These are phyloP conservation scores for Seiridium cupressi DNA, from an alignment of 2,329 filamentous ascomycete genomes.

Conservation along the genomic window DNA sequence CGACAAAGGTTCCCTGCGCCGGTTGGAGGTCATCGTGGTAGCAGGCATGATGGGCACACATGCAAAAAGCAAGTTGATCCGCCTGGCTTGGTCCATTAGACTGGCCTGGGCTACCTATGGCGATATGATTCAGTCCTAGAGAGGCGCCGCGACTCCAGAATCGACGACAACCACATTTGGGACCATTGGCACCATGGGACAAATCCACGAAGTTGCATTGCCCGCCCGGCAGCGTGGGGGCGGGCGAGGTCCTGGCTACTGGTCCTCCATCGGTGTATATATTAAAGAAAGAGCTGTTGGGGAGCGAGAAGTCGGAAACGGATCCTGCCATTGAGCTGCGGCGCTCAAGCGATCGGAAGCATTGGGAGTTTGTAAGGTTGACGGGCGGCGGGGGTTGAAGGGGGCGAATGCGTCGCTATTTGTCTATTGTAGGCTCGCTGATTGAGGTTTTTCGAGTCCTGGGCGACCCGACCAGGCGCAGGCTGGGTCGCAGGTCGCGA, in stretches of 20 bases:
- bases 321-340: constrained; percentile 50
- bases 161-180: constrained; percentile 58
- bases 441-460: constrained; percentile 10
- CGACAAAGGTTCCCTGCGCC: constrained; percentile 21
- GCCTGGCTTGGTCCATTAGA: constrained; percentile 17
- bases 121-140: constrained; percentile 25
- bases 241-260: constrained; percentile 23
- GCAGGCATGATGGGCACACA: constrained; percentile 63
- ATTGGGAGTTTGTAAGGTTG: constrained; percentile 19
- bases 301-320: constrained; percentile 43
- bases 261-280: constrained; percentile 49
- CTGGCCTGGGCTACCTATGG: constrained; percentile 20
- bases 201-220: constrained; percentile 59
- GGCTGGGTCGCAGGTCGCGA: constrained; percentile 27
- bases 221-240: constrained; percentile 43
- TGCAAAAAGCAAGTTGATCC: constrained; percentile 53
- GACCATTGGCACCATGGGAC: constrained; percentile 47
- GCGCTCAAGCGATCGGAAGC: constrained; percentile 27
- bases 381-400: constrained; percentile 10
- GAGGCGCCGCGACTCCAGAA: constrained; percentile 52
- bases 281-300: constrained; percentile 49
- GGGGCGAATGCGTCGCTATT: constrained; percentile 5
- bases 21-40: constrained; percentile 51
- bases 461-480: constrained; percentile 25
- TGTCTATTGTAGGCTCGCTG: constrained; percentile 8